Evolutionary conservation across 2,329 filamentous ascomycete genomes (phyloP), one percentile per base, ranked within the genome.

Genomic region (Onygenales sp.): DNA sequence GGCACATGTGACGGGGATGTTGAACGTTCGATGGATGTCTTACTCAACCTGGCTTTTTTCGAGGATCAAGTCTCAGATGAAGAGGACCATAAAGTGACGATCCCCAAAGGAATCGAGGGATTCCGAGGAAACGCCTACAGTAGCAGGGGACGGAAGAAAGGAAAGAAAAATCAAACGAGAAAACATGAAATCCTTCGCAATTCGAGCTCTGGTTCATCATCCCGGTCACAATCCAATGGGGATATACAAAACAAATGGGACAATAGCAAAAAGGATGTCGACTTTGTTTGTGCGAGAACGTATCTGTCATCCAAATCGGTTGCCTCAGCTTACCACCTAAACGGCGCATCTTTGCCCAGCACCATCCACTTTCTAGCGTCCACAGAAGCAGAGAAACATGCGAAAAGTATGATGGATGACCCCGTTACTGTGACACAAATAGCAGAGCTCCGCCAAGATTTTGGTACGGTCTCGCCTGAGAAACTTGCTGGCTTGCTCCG

Each of bases 1-100:
- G 81, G 80, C 59, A 87, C 88, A 62, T 81, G 77, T 33, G 76
- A 80, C 9, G 81, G 84, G 0, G 81, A 89, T 59, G 80, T 87
- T 41, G 80, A 84, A 54, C 75, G 77, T 11, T 82, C 89, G 1
- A 83, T 94, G 57, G 89, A 95, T 61, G 83, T 89, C 55, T 74
- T 97, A 10, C 78, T 96, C 35, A 94, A 87, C 59, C 77, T 89
- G 11, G 82, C 87, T 17, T 89, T 85, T 63, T 83, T 96, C 4
- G 82, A 89, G 54, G 82, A 54, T 54, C 78, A 76, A 1, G 80
- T 80, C 0, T 75, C 81, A 52, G 74, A 79, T 13, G 71, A 69
- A 39, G 71, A 76, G 3, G 71, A 67, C 2, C 66, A 69, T 46
- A 71, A 69, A 36, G 68, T 72, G 14, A 63, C 73, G 5, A 66